Evolutionary conservation across 805 yeast species (phyloP).

Genomic region (Hanseniaspora taiwanica): DNA sequence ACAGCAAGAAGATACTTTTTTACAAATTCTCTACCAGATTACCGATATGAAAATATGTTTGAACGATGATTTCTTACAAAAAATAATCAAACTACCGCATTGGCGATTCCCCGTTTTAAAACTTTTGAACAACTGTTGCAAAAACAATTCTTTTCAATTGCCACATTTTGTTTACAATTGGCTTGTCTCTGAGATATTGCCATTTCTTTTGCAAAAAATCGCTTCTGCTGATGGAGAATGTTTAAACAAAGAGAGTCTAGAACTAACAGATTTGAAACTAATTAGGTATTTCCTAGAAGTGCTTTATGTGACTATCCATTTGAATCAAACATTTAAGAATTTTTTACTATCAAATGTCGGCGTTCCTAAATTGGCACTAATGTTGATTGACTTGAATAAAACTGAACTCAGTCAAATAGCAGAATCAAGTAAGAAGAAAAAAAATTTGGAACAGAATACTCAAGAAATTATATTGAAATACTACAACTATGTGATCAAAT

Average conservation of each 20-base stretch:
- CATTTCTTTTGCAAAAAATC: no score
- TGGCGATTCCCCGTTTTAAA: not conserved
- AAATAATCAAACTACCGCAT: not conserved
- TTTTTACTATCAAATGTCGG: not conserved
- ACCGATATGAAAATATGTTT: not conserved
- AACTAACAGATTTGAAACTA: not conserved
- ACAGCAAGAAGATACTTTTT: not conserved
- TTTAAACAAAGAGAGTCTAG: no score
- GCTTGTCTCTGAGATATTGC: no score
- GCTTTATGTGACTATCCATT: not conserved
- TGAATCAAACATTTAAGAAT: not conserved
- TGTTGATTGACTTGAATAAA: not conserved
- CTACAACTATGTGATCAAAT: conserved; percentile 4
- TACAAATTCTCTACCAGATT: not conserved
- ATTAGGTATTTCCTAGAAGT: not conserved
- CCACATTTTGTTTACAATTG: not conserved
- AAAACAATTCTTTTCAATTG: not conserved
- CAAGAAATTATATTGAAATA: not conserved
- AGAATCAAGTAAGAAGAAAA: no score
- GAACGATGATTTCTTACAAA: not conserved
- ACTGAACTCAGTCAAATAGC: no score
- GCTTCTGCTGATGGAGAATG: no score
- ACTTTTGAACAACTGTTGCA: not conserved
- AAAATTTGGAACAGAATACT: not conserved
- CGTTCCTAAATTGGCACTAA: not conserved